Percentiles rank a stretch among this genome's conserved stretches.
phyloP scores from a whole-genome alignment of 2,329 filamentous ascomycete species.

The Arthrobotrys megalospora region DNA sequence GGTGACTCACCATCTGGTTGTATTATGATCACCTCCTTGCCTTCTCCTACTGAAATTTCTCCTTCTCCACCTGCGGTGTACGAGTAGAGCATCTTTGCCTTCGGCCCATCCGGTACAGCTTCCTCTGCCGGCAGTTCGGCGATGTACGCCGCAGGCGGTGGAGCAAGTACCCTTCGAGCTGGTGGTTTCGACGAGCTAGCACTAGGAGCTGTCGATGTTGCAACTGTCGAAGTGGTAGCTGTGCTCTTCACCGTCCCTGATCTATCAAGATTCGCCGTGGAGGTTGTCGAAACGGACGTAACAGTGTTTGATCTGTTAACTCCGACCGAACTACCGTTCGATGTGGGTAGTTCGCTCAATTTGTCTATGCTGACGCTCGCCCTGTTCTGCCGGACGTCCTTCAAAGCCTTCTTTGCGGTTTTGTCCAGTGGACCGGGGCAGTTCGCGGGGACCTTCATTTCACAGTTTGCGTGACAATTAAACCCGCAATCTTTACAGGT shows the following conservation, averaged over 20 bases:
- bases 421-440: conserved; percentile 95
- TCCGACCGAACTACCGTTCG: conserved; percentile 42
- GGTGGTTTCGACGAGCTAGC: conserved; percentile 50
- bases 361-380: conserved; percentile 50
- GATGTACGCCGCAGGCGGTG: conserved; percentile 86
- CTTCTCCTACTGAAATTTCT: conserved; percentile 85
- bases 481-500: conserved; percentile 97
- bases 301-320: conserved; percentile 63
- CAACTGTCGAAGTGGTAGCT: conserved; percentile 22
- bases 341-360: conserved; percentile 58
- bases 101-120: conserved; percentile 70
- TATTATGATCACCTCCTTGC: conserved; percentile 81
- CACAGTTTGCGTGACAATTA: conserved; percentile 97
- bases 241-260: conserved; percentile 38
- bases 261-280: conserved; percentile 45
- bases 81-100: conserved; percentile 90
- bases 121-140: conserved; percentile 73
- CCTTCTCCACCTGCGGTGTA: conserved; percentile 87
- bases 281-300: conserved; percentile 60
- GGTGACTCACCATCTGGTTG: conserved; percentile 85
- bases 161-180: conserved; percentile 79
- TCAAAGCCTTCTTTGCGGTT: conserved; percentile 91
- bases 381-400: conserved; percentile 62
- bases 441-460: conserved; percentile 97
- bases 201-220: conserved; percentile 36